phyloP scores from a whole-genome alignment of 331 rosid genomes.

The Cydonia oblonga region DNA sequence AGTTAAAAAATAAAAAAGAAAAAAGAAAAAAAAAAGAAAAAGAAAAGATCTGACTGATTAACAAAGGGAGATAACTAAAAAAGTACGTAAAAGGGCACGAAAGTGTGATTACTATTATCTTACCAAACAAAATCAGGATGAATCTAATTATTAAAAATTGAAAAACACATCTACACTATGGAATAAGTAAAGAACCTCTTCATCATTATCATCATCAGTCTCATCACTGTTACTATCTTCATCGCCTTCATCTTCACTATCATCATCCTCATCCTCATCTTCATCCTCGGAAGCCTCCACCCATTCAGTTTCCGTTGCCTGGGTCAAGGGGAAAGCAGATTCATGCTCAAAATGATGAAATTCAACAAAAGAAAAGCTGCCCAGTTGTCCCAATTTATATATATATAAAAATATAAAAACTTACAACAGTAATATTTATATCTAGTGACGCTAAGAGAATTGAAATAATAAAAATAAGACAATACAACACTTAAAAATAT shows the following conservation, averaged over 20 bases:
- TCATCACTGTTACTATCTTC: slow-evolving; percentile 36
- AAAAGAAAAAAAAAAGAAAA: background rate
- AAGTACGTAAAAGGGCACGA: background rate
- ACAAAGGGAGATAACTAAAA: background rate
- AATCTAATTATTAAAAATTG: background rate
- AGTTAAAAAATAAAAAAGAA: background rate
- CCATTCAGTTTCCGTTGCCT: slow-evolving; percentile 96
- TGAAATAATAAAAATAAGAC: no score
- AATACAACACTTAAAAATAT: no score
- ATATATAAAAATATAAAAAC: background rate
- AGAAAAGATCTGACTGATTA: background rate
- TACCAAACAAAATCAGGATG: background rate
- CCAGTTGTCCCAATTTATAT: background rate
- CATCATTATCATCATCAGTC: slow-evolving; percentile 38
- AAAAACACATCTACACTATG: background rate
- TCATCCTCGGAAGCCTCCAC: slow-evolving; percentile 79
- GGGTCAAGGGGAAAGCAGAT: slow-evolving; percentile 15
- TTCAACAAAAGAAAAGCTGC: background rate
- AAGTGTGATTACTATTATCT: background rate
- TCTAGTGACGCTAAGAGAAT: background rate
- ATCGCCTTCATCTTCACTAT: slow-evolving; percentile 22
- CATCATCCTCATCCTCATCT: slow-evolving; percentile 51
- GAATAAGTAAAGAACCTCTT: slow-evolving; percentile 38
- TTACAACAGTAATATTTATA: background rate
- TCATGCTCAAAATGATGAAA: slow-evolving; percentile 13